These are phyloP conservation scores for Coriaria nepalensis DNA, from an alignment of 306 rosid species.

Conservation along the genomic window DNA sequence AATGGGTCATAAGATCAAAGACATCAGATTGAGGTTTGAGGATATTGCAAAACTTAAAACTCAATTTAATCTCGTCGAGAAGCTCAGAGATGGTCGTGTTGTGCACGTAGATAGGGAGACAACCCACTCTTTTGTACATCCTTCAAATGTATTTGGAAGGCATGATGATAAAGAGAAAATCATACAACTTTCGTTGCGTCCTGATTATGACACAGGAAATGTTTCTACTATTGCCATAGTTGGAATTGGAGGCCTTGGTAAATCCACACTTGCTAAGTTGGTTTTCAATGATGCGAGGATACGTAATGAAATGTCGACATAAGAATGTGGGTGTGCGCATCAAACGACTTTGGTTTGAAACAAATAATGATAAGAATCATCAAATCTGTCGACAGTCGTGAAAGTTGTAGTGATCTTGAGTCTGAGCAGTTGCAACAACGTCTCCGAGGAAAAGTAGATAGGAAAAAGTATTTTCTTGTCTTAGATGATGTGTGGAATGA, in stretches of 20 bases:
- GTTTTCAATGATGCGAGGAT: neutral
- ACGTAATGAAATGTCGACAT: too few species aligned
- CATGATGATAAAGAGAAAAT: neutral
- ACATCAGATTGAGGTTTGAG: slow-evolving; percentile 9
- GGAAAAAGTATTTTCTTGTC: too few species aligned
- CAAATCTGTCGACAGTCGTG: too few species aligned
- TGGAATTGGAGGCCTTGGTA: neutral
- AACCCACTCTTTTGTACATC: slow-evolving; percentile 6
- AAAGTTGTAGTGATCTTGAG: too few species aligned
- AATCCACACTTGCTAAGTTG: neutral
- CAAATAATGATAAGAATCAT: neutral
- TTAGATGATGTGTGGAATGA: too few species aligned
- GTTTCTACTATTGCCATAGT: neutral
- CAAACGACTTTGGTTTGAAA: neutral
- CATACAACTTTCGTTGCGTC: neutral
- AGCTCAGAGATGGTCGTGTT: neutral
- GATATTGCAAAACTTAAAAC: slow-evolving; percentile 7
- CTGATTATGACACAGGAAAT: neutral
- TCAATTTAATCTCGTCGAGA: slow-evolving; percentile 1
- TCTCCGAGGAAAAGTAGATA: too few species aligned
- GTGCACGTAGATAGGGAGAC: neutral
- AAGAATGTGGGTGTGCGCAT: neutral
- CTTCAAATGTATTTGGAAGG: slow-evolving; percentile 22
- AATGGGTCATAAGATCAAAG: slow-evolving; percentile 9
- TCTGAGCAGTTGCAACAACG: too few species aligned